Percentiles rank a stretch among this genome's conserved stretches.
phyloP scores from a whole-genome alignment of 306 rosid species.

The Arachis stenosperma region DNA sequence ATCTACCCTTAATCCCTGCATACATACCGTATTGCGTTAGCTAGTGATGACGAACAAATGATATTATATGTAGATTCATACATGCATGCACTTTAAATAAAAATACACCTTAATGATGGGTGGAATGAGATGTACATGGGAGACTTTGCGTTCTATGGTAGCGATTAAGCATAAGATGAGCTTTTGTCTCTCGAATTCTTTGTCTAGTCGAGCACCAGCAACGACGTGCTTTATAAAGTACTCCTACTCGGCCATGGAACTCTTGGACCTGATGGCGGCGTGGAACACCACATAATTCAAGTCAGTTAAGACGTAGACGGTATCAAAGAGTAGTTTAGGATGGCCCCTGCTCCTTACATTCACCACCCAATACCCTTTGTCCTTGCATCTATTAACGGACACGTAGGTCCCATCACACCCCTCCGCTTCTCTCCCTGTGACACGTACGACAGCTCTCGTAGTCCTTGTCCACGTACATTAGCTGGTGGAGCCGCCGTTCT shows the following conservation, averaged over 20 bases:
- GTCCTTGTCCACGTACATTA: constrained; percentile 70
- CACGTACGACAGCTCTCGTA: constrained; percentile 61
- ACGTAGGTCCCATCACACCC: constrained; percentile 79
- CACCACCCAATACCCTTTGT: constrained; percentile 74
- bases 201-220: constrained; percentile 40
- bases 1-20: constrained; percentile 73
- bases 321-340: constrained; percentile 82
- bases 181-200: constrained; percentile 59
- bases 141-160: constrained; percentile 79
- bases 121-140: constrained; percentile 56
- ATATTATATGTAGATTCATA: background rate
- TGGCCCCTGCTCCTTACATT: constrained; percentile 71
- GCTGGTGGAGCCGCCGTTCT: constrained; percentile 86
- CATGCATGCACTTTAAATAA: background rate
- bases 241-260: constrained; percentile 81
- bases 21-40: no score
- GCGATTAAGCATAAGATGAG: constrained; percentile 67
- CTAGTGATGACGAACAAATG: background rate
- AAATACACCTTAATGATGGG: constrained; percentile 8
- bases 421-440: constrained; percentile 44
- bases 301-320: constrained; percentile 76
- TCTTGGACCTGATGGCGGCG: constrained; percentile 73
- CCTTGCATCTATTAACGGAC: constrained; percentile 54
- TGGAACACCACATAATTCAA: constrained; percentile 80
- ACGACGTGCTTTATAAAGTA: constrained; percentile 64